Conservation (phyloP, 805 yeast species). For the Candida namnaoensis region DNA sequence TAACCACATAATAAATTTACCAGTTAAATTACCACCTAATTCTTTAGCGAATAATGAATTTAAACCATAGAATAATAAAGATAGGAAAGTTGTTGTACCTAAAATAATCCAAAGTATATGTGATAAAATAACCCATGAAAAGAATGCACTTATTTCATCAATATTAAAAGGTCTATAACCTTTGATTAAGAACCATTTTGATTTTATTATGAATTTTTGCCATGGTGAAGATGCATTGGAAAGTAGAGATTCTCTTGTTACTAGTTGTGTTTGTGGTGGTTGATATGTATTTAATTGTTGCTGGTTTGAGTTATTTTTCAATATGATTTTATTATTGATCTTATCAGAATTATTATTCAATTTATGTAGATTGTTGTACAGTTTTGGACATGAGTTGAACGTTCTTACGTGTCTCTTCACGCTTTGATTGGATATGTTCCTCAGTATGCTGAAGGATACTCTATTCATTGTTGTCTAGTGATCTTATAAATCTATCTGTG, state of each 20-base stretch:
- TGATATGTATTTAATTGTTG: not conserved
- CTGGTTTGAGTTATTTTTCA: no score
- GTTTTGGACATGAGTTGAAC: no score
- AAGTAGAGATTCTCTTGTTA: slow-evolving; percentile 27
- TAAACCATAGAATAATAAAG: slow-evolving; percentile 61
- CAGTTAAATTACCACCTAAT: slow-evolving; percentile 71
- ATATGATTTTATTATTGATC: no score
- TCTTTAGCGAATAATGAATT: slow-evolving; percentile 84
- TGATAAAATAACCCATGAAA: slow-evolving; percentile 86
- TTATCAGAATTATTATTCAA: no score
- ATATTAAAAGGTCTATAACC: slow-evolving; percentile 79
- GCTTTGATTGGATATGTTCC: no score
- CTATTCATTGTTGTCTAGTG: no score
- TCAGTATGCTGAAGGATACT: no score
- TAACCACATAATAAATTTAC: slow-evolving; percentile 60
- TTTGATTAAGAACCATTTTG: slow-evolving; percentile 72
- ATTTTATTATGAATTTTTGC: slow-evolving; percentile 38
- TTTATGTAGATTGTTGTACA: no score
- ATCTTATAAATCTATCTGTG: no score
- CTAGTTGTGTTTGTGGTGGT: not conserved
- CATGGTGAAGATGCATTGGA: slow-evolving; percentile 31
- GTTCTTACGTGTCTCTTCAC: no score
- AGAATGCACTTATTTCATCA: slow-evolving; percentile 80
- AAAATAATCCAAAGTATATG: slow-evolving; percentile 70
- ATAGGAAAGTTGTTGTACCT: slow-evolving; percentile 88